These are phyloP conservation scores for Colletotrichum sojae DNA, from an alignment of 2,329 filamentous ascomycete genomes.

Conservation along the genomic window DNA sequence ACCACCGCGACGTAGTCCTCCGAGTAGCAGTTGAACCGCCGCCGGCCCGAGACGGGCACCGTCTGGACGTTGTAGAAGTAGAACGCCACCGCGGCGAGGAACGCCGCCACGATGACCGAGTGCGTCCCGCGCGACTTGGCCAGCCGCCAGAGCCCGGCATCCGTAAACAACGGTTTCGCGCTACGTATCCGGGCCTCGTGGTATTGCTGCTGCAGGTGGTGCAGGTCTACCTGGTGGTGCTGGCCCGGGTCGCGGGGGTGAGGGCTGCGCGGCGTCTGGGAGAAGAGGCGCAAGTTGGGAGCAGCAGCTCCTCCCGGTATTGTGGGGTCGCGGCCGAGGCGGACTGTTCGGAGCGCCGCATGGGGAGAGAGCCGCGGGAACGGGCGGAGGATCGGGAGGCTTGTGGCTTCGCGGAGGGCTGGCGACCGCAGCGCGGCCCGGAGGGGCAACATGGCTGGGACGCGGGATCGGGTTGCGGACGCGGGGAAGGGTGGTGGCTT, in stretches of 20 bases:
- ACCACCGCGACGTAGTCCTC: constrained; percentile 68
- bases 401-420: constrained; percentile 25
- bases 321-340: background rate
- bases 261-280: constrained; percentile 39
- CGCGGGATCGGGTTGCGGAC: constrained; percentile 5
- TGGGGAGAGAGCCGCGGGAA: constrained; percentile 19
- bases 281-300: constrained; percentile 42
- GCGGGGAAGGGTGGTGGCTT: background rate
- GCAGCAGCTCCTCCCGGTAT: background rate
- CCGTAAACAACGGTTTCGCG: constrained; percentile 51
- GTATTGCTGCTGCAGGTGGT: constrained; percentile 28
- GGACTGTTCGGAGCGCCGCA: constrained; percentile 1
- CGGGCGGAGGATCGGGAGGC: background rate
- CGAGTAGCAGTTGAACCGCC: constrained; percentile 79
- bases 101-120: constrained; percentile 56
- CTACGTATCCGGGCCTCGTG: constrained; percentile 44
- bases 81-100: constrained; percentile 65
- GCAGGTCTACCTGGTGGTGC: constrained; percentile 16
- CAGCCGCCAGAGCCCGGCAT: constrained; percentile 50
- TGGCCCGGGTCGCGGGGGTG: constrained; percentile 17
- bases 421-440: constrained; percentile 41
- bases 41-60: constrained; percentile 79
- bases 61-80: constrained; percentile 80
- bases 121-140: constrained; percentile 52
- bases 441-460: constrained; percentile 43